A percentile compares a stretch with the other conserved stretches of the same genome.
Conservation (phyloP, 495 filamentous ascomycete species). For the Cercophora sp. region DNA sequence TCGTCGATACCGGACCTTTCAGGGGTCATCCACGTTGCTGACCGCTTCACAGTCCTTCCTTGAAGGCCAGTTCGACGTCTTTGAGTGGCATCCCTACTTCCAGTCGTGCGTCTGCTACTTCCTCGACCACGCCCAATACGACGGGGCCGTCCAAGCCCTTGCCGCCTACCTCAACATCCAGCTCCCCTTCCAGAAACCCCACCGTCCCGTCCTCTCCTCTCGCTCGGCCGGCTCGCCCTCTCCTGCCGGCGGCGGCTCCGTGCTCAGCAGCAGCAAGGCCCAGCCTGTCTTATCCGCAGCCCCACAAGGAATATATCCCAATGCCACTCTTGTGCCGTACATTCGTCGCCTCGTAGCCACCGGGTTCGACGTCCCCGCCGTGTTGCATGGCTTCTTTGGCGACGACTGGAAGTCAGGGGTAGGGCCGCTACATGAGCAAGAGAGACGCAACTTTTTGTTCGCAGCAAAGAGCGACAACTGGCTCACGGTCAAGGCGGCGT, state of each 20-base stretch:
- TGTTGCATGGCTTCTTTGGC: conserved; percentile 92
- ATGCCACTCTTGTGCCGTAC: conserved; percentile 79
- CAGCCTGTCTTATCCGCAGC: conserved; percentile 12
- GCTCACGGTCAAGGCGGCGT: conserved; percentile 80
- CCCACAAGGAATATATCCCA: conserved; percentile 20
- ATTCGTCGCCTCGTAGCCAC: conserved; percentile 87
- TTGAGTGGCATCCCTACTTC: conserved; percentile 92
- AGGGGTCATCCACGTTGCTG: background rate
- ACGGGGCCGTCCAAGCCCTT: conserved; percentile 75
- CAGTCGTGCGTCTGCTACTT: conserved; percentile 92
- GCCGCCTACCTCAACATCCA: conserved; percentile 87
- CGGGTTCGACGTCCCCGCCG: conserved; percentile 77
- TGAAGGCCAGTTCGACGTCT: conserved; percentile 65
- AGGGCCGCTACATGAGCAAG: conserved; percentile 78
- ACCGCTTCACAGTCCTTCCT: conserved; percentile 28
- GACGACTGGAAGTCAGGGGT: conserved; percentile 82
- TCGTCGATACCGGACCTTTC: background rate
- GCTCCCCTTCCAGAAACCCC: conserved; percentile 61
- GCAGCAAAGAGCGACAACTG: conserved; percentile 89
- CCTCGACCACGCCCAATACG: conserved; percentile 86
- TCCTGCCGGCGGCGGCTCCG: conserved; percentile 23
- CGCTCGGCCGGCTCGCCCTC: conserved; percentile 25
- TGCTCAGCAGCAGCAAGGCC: conserved; percentile 18
- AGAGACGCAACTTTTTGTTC: conserved; percentile 91
- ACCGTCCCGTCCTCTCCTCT: conserved; percentile 32